Evolutionary conservation across 371 early-diverging fungal species (phyloP).

Genomic region (Syncephalastrum monosporum): DNA sequence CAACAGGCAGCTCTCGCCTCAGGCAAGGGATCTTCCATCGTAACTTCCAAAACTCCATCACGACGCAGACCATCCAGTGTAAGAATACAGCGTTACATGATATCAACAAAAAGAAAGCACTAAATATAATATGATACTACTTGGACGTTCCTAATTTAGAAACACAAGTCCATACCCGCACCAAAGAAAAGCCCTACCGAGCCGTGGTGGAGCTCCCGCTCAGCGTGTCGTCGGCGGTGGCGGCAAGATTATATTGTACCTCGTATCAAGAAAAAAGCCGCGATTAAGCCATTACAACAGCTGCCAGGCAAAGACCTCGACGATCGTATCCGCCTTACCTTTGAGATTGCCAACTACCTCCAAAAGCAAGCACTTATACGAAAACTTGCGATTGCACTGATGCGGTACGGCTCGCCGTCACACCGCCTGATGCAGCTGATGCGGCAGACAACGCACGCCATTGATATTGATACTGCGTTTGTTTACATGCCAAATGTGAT

Average conservation of each 20-base stretch:
- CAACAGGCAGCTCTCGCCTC: no score
- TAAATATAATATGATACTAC: no score
- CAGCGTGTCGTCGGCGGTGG: no score
- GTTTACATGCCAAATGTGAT: conserved; percentile 62
- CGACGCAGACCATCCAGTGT: no score
- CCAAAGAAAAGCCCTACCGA: no score
- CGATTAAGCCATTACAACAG: neutral
- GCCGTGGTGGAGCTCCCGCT: no score
- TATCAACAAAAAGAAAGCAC: no score
- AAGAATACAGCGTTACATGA: no score
- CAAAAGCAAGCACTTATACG: conserved; percentile 40
- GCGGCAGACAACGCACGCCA: conserved; percentile 25
- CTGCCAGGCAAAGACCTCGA: conserved; percentile 11
- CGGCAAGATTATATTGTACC: conserved; percentile 1
- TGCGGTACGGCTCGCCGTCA: conserved; percentile 45
- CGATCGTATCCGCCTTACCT: conserved; percentile 35
- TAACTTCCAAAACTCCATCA: no score
- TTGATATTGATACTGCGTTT: conserved; percentile 55
- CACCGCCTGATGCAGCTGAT: conserved; percentile 43
- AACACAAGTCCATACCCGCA: no score
- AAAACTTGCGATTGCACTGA: conserved; percentile 33
- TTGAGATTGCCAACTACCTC: conserved; percentile 40
- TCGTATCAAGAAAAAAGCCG: neutral
- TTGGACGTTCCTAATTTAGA: no score
- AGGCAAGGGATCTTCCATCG: no score